Evolutionary conservation across 208 protist species (phyloP).

Genomic region (Leishmania amazonensis): DNA sequence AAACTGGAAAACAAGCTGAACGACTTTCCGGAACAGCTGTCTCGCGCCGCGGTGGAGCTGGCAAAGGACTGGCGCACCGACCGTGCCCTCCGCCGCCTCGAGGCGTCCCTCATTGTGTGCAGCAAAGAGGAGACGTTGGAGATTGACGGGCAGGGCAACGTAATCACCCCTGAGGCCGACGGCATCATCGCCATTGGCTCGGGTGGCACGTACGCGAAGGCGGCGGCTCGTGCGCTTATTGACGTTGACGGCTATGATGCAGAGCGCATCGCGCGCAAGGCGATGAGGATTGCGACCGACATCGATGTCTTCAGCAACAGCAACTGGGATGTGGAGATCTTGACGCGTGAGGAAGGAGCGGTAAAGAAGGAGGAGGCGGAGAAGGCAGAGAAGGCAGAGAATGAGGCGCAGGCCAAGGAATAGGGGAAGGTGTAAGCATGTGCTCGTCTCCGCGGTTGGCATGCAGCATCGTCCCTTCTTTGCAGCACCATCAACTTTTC

Average conservation of each 20-base stretch:
- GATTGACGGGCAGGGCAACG: slow-evolving; percentile 95
- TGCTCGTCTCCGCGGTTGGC: not conserved
- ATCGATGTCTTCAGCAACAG: slow-evolving; percentile 97
- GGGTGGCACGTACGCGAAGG: slow-evolving; percentile 94
- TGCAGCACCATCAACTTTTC: not conserved
- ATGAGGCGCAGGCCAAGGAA: slow-evolving; percentile 7
- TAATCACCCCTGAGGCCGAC: slow-evolving; percentile 94
- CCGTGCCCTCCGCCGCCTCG: slow-evolving; percentile 92
- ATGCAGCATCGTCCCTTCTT: not conserved
- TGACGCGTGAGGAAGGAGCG: slow-evolving; percentile 43
- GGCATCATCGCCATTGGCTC: slow-evolving; percentile 95
- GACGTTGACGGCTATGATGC: slow-evolving; percentile 89
- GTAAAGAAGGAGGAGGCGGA: slow-evolving; percentile 33
- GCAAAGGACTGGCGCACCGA: slow-evolving; percentile 96
- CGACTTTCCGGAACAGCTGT: slow-evolving; percentile 94
- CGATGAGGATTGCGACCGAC: slow-evolving; percentile 96
- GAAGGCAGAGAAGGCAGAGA: slow-evolving; percentile 20
- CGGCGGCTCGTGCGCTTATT: slow-evolving; percentile 93
- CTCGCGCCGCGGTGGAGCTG: slow-evolving; percentile 94
- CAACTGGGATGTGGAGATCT: slow-evolving; percentile 92
- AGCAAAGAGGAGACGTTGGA: slow-evolving; percentile 90
- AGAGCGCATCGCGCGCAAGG: slow-evolving; percentile 90
- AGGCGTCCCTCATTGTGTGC: slow-evolving; percentile 94
- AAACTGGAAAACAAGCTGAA: slow-evolving; percentile 94
- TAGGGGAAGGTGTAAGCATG: not conserved